Percentiles rank a stretch among this genome's conserved stretches.
phyloP scores from a whole-genome alignment of 1,284 basidiomycete species.

The Trametes pubescens region DNA sequence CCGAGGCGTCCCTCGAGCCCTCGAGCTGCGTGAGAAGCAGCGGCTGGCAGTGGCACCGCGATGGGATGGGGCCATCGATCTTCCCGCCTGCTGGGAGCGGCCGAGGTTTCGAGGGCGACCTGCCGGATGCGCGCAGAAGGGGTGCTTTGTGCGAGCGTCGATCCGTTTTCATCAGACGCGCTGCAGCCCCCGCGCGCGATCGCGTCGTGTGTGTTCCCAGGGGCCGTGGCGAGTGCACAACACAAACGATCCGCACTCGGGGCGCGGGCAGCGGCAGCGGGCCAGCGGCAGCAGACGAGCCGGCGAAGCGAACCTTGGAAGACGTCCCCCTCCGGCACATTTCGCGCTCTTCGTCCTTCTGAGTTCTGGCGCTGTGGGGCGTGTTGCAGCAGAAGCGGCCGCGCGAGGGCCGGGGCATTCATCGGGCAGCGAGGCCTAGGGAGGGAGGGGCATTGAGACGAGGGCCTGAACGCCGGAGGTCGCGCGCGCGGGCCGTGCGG shows the following conservation, averaged over 20 bases:
- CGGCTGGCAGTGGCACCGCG: background rate
- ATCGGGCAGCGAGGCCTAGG: constrained; percentile 8
- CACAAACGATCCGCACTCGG: constrained; percentile 17
- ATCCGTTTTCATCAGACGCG: constrained; percentile 20
- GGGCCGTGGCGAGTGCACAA: constrained; percentile 18
- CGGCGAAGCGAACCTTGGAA: constrained; percentile 16
- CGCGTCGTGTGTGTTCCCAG: background rate
- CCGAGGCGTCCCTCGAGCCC: constrained; percentile 5
- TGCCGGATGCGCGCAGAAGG: constrained; percentile 15
- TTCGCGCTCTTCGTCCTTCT: constrained; percentile 2
- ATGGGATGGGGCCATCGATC: constrained; percentile 11
- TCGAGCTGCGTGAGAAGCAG: constrained; percentile 8
- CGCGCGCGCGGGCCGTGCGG: constrained; percentile 13
- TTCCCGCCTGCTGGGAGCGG: constrained; percentile 15
- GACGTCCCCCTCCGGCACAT: background rate
- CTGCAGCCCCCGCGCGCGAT: background rate
- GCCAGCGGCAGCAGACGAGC: background rate
- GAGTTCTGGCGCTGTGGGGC: background rate
- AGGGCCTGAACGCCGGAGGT: constrained; percentile 19
- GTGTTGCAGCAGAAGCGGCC: constrained; percentile 6
- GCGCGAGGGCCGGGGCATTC: constrained; percentile 1
- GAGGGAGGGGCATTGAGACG: constrained; percentile 6
- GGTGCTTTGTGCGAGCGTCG: constrained; percentile 23
- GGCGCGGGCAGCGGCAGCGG: constrained; percentile 4
- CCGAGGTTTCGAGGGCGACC: constrained; percentile 4